phyloP scores from a whole-genome alignment of 108 stramenopile species.

The Skeletonema potamos region DNA sequence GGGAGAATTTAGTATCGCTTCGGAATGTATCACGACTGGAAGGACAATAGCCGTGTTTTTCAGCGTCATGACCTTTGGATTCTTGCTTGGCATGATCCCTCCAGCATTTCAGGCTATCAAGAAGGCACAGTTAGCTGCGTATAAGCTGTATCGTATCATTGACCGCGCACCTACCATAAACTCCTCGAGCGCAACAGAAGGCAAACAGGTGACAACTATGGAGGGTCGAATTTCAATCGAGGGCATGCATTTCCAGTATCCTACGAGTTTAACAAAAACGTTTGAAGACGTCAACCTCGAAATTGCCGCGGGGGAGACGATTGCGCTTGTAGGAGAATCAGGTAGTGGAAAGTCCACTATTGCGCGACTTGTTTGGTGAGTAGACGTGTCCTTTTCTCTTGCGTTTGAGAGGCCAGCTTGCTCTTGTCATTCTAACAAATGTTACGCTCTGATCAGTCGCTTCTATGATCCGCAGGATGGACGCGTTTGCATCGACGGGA shows the following conservation, averaged over 20 bases:
- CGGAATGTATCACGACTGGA: conserved; percentile 24
- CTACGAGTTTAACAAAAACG: conserved; percentile 21
- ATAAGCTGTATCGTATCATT: conserved; percentile 61
- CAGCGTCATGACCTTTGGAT: conserved; percentile 34
- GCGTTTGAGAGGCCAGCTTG: background rate
- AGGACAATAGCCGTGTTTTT: conserved; percentile 36
- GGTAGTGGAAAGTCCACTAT: conserved; percentile 82
- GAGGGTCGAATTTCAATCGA: conserved; percentile 30
- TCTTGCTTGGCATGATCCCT: conserved; percentile 28
- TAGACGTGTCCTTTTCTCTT: background rate
- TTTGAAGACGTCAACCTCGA: conserved; percentile 43
- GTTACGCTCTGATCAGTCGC: conserved; percentile 52
- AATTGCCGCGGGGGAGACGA: conserved; percentile 47
- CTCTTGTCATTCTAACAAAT: background rate
- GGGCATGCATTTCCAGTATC: conserved; percentile 33
- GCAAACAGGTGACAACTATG: conserved; percentile 16
- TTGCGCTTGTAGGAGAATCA: conserved; percentile 55
- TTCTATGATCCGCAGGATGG: conserved; percentile 68
- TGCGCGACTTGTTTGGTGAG: conserved; percentile 12
- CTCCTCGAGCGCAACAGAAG: conserved; percentile 14
- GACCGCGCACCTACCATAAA: conserved; percentile 59
- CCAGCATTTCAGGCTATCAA: conserved; percentile 42
- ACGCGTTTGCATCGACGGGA: conserved; percentile 22
- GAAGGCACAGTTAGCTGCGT: conserved; percentile 61
- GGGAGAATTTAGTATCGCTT: conserved; percentile 16